phyloP scores from a whole-genome alignment of 1,284 basidiomycete genomes.

The Peniophora sp. region DNA sequence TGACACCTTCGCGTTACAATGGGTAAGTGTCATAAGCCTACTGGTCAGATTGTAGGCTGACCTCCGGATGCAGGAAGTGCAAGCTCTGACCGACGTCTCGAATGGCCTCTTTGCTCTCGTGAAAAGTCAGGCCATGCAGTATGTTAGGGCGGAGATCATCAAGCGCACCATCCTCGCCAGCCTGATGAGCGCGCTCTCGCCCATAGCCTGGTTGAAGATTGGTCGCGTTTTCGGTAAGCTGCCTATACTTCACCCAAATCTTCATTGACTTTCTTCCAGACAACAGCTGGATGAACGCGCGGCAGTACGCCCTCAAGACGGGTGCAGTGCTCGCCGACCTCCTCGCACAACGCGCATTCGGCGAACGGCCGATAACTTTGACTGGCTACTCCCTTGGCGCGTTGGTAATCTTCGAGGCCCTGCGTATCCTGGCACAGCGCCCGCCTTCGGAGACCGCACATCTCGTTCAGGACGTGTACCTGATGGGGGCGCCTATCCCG shows the following conservation, averaged over 20 bases:
- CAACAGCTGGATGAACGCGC: constrained; percentile 55
- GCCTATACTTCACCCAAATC: not conserved
- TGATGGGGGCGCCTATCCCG: constrained; percentile 65
- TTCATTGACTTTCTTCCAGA: constrained; percentile 21
- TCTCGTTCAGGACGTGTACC: constrained; percentile 67
- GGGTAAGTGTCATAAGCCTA: too few species aligned
- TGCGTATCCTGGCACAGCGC: constrained; percentile 28
- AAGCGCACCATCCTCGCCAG: constrained; percentile 43
- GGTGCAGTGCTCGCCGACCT: constrained; percentile 47
- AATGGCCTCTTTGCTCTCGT: constrained; percentile 37
- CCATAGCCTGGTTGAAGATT: constrained; percentile 43
- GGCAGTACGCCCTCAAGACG: constrained; percentile 43
- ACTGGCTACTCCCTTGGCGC: constrained; percentile 52
- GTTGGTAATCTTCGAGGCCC: constrained; percentile 45
- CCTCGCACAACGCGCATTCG: constrained; percentile 43
- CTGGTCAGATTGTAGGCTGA: too few species aligned
- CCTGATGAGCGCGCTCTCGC: constrained; percentile 42
- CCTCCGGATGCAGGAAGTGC: constrained; percentile 39
- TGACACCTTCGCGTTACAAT: constrained; percentile 52
- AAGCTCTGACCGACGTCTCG: constrained; percentile 43
- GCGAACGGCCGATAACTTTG: constrained; percentile 47
- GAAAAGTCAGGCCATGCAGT: constrained; percentile 42
- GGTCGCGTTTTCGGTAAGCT: constrained; percentile 44
- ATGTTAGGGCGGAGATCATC: constrained; percentile 40
- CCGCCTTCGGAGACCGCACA: constrained; percentile 35